Conservation (phyloP, 2,329 filamentous ascomycete genomes). For the Fusarium globosum region DNA sequence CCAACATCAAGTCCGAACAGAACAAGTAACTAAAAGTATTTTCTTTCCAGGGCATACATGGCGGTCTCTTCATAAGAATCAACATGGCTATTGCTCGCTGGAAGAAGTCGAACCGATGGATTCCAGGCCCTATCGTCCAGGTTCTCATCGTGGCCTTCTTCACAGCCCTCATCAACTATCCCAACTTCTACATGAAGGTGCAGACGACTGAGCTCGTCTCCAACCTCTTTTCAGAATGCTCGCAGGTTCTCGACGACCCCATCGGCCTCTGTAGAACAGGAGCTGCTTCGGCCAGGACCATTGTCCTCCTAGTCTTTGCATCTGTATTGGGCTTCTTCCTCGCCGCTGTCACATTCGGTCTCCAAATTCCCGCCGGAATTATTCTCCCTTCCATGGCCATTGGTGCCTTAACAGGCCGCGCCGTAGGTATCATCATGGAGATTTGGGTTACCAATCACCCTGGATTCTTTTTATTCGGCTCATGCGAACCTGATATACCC, state of each 20-base stretch:
- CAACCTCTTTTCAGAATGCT: constrained; percentile 91
- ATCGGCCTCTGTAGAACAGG: constrained; percentile 92
- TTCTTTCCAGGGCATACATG: constrained; percentile 78
- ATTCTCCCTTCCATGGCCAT: constrained; percentile 97
- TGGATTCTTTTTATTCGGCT: constrained; percentile 78
- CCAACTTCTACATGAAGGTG: constrained; percentile 95
- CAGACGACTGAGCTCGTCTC: constrained; percentile 93
- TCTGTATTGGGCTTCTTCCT: constrained; percentile 87
- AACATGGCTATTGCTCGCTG: constrained; percentile 90
- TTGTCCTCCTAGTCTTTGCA: constrained; percentile 84
- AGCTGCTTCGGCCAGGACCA: constrained; percentile 82
- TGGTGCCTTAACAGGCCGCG: constrained; percentile 88
- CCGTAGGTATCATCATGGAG: constrained; percentile 88
- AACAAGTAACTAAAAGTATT: constrained; percentile 18
- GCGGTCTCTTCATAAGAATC: constrained; percentile 91
- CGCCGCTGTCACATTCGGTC: constrained; percentile 88
- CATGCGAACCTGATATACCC: constrained; percentile 85
- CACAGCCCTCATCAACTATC: constrained; percentile 92
- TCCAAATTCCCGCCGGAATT: constrained; percentile 94
- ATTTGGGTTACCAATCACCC: constrained; percentile 86
- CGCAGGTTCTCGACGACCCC: constrained; percentile 81
- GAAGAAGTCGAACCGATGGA: constrained; percentile 74
- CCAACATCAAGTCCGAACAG: background rate
- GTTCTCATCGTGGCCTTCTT: constrained; percentile 82
- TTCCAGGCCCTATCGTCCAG: constrained; percentile 80